phyloP scores from a whole-genome alignment of 768 basidiomycete genomes.

The Auriscalpium microsporum region DNA sequence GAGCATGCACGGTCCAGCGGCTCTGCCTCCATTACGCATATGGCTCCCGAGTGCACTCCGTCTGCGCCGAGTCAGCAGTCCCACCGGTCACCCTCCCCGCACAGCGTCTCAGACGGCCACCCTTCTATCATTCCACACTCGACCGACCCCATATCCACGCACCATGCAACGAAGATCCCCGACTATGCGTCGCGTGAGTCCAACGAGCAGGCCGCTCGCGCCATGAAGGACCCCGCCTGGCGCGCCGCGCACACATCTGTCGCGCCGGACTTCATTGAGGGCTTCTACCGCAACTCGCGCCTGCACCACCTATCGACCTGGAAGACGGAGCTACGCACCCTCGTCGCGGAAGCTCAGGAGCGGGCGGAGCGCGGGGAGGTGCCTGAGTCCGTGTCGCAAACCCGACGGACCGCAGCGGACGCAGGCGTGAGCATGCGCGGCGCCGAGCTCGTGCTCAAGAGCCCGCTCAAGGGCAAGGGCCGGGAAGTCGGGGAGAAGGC shows the following conservation, averaged over 20 bases:
- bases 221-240: conserved; percentile 83
- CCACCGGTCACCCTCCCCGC: neutral
- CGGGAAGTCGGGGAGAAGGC: conserved; percentile 41
- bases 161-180: conserved; percentile 42
- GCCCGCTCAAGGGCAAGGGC: conserved; percentile 52
- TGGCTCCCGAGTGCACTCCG: neutral
- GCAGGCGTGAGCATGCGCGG: conserved; percentile 24
- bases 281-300: conserved; percentile 63
- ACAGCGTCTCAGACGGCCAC: neutral
- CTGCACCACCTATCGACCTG: conserved; percentile 89
- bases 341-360: conserved; percentile 76
- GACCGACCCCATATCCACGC: conserved; percentile 35
- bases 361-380: conserved; percentile 40
- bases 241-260: conserved; percentile 79
- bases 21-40: too few species aligned
- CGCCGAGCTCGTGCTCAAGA: conserved; percentile 38
- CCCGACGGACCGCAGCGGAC: neutral
- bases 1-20: neutral
- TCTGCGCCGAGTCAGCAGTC: neutral
- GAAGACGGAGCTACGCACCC: conserved; percentile 80
- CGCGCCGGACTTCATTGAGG: conserved; percentile 80
- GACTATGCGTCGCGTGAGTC: conserved; percentile 60
- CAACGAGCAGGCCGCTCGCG: conserved; percentile 66
- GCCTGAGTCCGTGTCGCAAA: conserved; percentile 14
- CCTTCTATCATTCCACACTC: conserved; percentile 24